A percentile compares a stretch with the other conserved stretches of the same genome.
Conservation (phyloP, 768 basidiomycete species). For the Flagelloscypha sp. region DNA sequence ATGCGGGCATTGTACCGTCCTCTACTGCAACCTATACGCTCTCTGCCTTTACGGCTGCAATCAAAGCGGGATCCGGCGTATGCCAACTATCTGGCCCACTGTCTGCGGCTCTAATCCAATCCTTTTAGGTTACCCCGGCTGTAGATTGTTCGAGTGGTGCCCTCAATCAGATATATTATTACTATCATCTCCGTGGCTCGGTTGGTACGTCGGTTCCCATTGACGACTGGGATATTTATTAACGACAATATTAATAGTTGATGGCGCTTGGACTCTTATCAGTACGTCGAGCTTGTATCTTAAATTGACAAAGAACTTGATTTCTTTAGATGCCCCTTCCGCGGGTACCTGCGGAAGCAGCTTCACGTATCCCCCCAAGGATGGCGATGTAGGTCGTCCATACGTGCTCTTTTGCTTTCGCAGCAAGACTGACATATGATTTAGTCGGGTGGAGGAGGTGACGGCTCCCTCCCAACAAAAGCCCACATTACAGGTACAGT, state of each 20-base stretch:
- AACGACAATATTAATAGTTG: no score
- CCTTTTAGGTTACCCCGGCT: constrained; percentile 27
- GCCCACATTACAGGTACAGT: constrained; percentile 37
- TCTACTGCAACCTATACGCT: constrained; percentile 49
- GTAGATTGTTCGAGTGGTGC: constrained; percentile 33
- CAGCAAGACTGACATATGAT: no score
- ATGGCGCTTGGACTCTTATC: no score
- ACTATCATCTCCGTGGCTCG: constrained; percentile 60
- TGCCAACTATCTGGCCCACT: constrained; percentile 16
- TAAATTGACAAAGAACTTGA: no score
- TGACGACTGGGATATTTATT: constrained; percentile 25
- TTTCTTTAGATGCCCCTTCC: constrained; percentile 37
- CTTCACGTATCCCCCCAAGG: constrained; percentile 54
- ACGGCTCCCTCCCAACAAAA: constrained; percentile 30
- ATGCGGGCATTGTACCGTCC: constrained; percentile 71
- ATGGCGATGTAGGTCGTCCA: no score
- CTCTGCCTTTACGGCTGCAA: constrained; percentile 41
- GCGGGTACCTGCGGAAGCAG: constrained; percentile 43
- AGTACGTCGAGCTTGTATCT: no score
- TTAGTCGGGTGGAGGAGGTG: no score
- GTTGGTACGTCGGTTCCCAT: constrained; percentile 54
- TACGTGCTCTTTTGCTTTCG: no score
- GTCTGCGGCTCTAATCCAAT: constrained; percentile 1
- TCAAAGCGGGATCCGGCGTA: constrained; percentile 48
- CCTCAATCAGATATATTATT: constrained; percentile 46